A percentile compares a stretch with the other conserved stretches of the same genome.
phyloP scores from a whole-genome alignment of 345 rosid genomes.

The Sisymbrium altissimum region DNA sequence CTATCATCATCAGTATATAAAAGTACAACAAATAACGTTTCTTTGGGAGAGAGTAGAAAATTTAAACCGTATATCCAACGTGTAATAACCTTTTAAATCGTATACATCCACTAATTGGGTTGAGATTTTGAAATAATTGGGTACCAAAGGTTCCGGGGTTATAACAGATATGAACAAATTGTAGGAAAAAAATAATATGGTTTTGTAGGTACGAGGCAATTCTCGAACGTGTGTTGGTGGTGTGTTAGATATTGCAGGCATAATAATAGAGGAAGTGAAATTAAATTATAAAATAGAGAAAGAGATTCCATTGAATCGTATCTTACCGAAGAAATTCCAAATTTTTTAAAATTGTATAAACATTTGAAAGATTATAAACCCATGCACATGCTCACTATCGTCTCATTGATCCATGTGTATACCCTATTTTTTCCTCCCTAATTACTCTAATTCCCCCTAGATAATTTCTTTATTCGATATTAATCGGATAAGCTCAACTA shows the following conservation, averaged over 20 bases:
- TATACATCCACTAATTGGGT: constrained; percentile 1
- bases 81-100: not conserved
- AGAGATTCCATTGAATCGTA: constrained; percentile 31
- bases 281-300: not conserved
- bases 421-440: constrained; percentile 19
- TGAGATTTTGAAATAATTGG: constrained; percentile 3
- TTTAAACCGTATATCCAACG: not conserved
- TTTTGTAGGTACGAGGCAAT: constrained; percentile 32
- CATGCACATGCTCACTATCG: constrained; percentile 33
- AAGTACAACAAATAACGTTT: not conserved
- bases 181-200: constrained; percentile 4
- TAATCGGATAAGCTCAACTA: constrained; percentile 32
- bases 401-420: constrained; percentile 36
- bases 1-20: no score
- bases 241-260: constrained; percentile 30
- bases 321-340: constrained; percentile 28
- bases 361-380: constrained; percentile 7
- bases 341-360: not conserved
- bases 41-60: not conserved
- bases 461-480: not conserved
- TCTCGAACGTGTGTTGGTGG: constrained; percentile 33
- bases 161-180: constrained; percentile 18
- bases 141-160: not conserved
- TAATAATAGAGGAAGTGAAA: constrained; percentile 24
- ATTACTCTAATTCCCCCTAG: constrained; percentile 18